Conservation (phyloP, 1,284 basidiomycete species). For the Rhizoctonia solani region DNA sequence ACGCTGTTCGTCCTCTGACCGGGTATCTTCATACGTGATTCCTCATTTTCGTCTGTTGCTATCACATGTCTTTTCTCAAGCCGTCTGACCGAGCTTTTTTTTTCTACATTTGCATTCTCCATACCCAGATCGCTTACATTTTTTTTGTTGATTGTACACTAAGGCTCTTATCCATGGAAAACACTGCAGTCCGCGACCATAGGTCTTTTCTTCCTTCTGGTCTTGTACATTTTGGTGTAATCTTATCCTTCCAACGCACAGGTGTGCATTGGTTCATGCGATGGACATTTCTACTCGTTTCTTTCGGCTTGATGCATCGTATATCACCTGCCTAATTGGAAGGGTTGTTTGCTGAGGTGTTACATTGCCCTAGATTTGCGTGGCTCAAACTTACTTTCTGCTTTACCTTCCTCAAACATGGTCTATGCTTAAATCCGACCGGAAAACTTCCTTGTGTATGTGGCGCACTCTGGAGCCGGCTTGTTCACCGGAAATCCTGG, state of each 20-base stretch:
- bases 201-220: neutral
- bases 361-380: neutral
- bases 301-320: too few species aligned
- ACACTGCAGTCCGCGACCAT: slow-evolving; percentile 11
- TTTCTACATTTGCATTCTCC: slow-evolving; percentile 22
- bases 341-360: neutral
- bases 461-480: neutral
- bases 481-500: neutral
- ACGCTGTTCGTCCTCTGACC: slow-evolving; percentile 5
- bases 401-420: too few species aligned
- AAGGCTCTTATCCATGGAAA: slow-evolving; percentile 26
- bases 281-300: neutral
- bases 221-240: slow-evolving; percentile 34
- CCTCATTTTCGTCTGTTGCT: slow-evolving; percentile 16
- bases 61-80: slow-evolving; percentile 26
- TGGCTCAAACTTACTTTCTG: neutral
- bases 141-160: slow-evolving; percentile 32
- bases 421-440: too few species aligned
- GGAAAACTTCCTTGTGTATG: neutral
- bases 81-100: slow-evolving; percentile 12
- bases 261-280: neutral
- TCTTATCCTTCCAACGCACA: slow-evolving; percentile 8
- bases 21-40: slow-evolving; percentile 10
- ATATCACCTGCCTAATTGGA: too few species aligned
- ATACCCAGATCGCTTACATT: slow-evolving; percentile 30